These are phyloP conservation scores for Periconia sp. DNA, from an alignment of 2,329 filamentous ascomycete genomes.

Conservation along the genomic window DNA sequence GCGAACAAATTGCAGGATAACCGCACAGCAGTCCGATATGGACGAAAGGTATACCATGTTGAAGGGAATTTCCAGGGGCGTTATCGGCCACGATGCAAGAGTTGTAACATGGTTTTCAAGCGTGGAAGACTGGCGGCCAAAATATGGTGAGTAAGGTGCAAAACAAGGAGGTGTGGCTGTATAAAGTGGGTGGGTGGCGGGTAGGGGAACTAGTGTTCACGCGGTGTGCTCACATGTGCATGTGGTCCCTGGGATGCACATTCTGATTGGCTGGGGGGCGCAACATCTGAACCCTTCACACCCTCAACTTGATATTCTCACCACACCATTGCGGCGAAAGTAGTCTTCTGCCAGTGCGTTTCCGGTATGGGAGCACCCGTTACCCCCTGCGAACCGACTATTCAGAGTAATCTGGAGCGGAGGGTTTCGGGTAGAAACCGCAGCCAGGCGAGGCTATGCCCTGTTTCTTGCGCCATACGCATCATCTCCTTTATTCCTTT, in stretches of 20 bases:
- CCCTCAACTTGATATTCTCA: background rate
- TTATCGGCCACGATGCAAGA: background rate
- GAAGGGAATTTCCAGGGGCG: background rate
- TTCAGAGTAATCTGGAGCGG: too few relatives aligned
- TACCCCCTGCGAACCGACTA: too few relatives aligned
- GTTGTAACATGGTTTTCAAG: background rate
- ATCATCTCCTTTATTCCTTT: too few relatives aligned
- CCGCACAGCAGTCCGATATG: background rate
- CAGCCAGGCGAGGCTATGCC: too few relatives aligned
- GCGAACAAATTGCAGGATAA: background rate
- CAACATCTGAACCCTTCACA: background rate
- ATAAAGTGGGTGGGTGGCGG: background rate
- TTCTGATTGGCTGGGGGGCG: background rate
- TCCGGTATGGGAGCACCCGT: too few relatives aligned
- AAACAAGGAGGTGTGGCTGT: background rate
- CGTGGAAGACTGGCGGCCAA: background rate
- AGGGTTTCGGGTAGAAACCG: too few relatives aligned
- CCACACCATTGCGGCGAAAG: background rate
- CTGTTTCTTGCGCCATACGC: too few relatives aligned
- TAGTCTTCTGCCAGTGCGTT: too few relatives aligned
- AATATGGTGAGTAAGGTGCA: background rate
- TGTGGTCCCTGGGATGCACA: background rate
- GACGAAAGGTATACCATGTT: background rate
- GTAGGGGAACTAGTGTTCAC: background rate
- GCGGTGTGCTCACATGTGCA: background rate